Evolutionary conservation across 768 basidiomycete species (phyloP).

Genomic region (Dacryopinax spathularia): DNA sequence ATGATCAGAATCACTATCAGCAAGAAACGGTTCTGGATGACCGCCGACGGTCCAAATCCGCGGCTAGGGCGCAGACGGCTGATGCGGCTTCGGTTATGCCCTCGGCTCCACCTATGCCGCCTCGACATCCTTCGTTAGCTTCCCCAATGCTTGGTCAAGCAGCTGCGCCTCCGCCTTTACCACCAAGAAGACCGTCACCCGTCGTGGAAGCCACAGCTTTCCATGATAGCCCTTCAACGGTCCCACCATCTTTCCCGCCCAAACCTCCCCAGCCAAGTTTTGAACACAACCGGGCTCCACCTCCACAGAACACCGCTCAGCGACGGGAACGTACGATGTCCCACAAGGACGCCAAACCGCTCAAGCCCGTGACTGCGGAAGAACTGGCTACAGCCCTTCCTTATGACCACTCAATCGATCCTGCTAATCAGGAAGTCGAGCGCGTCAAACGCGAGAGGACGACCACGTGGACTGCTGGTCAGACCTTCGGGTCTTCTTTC

Average conservation of each 20-base stretch:
- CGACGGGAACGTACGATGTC: background rate
- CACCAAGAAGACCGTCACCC: background rate
- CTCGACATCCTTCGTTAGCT: background rate
- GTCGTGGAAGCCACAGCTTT: background rate
- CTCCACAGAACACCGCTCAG: background rate
- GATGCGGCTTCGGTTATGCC: background rate
- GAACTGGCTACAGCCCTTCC: background rate
- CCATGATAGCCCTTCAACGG: background rate
- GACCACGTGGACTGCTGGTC: background rate
- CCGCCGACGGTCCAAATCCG: too few species aligned
- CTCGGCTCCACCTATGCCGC: background rate
- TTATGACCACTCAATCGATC: background rate
- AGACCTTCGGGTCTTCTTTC: background rate
- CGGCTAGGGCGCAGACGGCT: too few species aligned
- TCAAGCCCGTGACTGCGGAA: background rate
- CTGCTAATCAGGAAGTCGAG: background rate
- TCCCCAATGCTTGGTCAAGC: background rate
- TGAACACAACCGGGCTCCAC: too few species aligned
- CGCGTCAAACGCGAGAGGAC: background rate
- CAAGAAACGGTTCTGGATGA: too few species aligned
- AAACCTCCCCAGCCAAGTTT: too few species aligned
- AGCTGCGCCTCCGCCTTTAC: background rate
- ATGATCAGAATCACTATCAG: too few species aligned
- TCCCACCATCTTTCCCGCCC: background rate
- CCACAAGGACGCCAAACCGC: background rate